Percentiles rank a stretch among this genome's conserved stretches.
phyloP scores from a whole-genome alignment of 306 rosid genomes.

The Luffa aegyptiaca region DNA sequence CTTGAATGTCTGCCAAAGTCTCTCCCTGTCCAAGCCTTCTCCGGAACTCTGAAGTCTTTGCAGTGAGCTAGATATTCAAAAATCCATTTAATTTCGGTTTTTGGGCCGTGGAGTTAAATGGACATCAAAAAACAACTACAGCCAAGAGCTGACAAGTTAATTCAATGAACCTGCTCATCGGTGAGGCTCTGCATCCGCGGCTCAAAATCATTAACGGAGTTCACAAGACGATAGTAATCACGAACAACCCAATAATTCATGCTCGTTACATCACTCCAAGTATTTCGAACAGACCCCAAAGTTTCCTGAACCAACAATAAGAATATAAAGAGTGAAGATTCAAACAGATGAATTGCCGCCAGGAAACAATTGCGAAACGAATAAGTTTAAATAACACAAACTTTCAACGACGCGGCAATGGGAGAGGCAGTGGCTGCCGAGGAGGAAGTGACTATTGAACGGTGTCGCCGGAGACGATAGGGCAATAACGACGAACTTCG shows the following conservation, averaged over 20 bases:
- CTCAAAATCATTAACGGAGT: constrained; percentile 65
- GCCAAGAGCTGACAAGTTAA: background rate
- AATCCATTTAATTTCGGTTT: background rate
- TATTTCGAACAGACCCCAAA: constrained; percentile 38
- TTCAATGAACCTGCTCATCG: constrained; percentile 49
- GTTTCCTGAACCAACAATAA: constrained; percentile 39
- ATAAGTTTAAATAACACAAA: background rate
- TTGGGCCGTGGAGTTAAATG: background rate
- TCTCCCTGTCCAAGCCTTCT: constrained; percentile 53
- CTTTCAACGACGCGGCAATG: constrained; percentile 37
- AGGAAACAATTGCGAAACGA: constrained; percentile 23
- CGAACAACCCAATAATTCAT: constrained; percentile 78
- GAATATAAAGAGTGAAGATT: background rate
- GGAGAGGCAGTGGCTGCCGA: constrained; percentile 9
- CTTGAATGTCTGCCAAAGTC: constrained; percentile 79
- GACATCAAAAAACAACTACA: background rate
- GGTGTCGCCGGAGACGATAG: constrained; percentile 21
- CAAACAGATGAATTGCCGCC: background rate
- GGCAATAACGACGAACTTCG: background rate
- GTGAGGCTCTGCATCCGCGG: constrained; percentile 41
- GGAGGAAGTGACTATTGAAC: constrained; percentile 17
- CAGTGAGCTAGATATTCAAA: constrained; percentile 32
- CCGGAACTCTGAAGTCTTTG: constrained; percentile 69
- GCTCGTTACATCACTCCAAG: constrained; percentile 51
- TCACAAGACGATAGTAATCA: constrained; percentile 70